Conservation (phyloP, 2,329 filamentous ascomycete genomes). For the Raffaelea deltoideospora region DNA sequence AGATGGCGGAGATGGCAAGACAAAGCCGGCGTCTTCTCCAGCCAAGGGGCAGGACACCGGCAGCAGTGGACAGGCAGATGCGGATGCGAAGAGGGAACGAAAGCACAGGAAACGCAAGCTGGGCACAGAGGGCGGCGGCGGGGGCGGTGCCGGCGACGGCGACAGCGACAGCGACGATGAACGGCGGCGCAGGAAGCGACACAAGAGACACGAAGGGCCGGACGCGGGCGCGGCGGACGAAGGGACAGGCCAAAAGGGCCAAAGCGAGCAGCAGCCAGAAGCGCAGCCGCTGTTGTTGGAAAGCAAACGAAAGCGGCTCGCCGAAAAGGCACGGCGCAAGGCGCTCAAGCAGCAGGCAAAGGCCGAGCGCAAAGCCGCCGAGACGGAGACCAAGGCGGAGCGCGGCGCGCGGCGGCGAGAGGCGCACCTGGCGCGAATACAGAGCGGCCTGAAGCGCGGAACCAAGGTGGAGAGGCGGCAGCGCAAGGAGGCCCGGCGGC, state of each 20-base stretch:
- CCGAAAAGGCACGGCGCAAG: background rate
- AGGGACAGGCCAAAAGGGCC: background rate
- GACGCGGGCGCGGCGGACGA: no score
- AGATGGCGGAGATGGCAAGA: slow-evolving; percentile 10
- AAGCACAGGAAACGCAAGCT: background rate
- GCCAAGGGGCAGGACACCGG: slow-evolving; percentile 2
- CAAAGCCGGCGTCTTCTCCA: slow-evolving; percentile 14
- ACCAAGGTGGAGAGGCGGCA: no score
- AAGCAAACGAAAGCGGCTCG: slow-evolving; percentile 11
- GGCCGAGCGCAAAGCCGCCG: background rate
- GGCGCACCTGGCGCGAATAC: slow-evolving; percentile 10
- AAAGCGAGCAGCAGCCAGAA: slow-evolving; percentile 11
- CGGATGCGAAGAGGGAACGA: slow-evolving; percentile 9
- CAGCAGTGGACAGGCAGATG: slow-evolving; percentile 5
- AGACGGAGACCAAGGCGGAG: slow-evolving; percentile 29
- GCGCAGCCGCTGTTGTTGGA: no score
- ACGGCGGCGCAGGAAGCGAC: slow-evolving; percentile 5
- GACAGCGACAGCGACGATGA: slow-evolving; percentile 11
- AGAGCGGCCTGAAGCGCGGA: background rate
- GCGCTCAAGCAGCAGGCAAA: slow-evolving; percentile 14
- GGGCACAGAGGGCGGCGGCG: slow-evolving; percentile 12
- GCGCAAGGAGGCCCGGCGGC: slow-evolving; percentile 6
- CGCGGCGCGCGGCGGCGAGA: slow-evolving; percentile 21
- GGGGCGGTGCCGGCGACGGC: slow-evolving; percentile 19
- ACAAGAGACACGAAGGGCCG: slow-evolving; percentile 11